Conservation (phyloP, 169 alveolate species). For the Eimeria mitis region DNA sequence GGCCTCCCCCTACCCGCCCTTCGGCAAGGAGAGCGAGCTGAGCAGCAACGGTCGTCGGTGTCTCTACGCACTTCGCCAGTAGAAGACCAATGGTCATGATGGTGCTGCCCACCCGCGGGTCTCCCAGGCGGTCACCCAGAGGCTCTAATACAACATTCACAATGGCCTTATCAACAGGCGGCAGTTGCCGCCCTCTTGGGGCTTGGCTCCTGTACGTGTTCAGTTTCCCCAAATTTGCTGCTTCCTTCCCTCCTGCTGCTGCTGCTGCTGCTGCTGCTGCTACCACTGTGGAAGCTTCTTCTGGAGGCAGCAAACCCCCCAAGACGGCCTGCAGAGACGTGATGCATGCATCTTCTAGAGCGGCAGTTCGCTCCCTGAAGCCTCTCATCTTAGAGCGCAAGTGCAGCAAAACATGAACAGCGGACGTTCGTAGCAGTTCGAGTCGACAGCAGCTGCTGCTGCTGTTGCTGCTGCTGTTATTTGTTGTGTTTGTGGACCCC, state of each 20-base stretch:
- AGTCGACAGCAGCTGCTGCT: conserved; percentile 31
- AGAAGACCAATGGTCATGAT: conserved; percentile 41
- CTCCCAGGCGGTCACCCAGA: conserved; percentile 66
- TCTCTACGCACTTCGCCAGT: conserved; percentile 23
- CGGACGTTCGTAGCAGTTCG: conserved; percentile 34
- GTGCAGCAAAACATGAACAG: conserved; percentile 57
- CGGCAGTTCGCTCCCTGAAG: conserved; percentile 38
- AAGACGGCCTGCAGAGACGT: conserved; percentile 23
- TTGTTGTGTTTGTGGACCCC: background rate
- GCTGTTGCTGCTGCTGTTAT: conserved; percentile 21
- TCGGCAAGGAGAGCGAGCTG: conserved; percentile 63
- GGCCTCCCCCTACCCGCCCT: conserved; percentile 72
- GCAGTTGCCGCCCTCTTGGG: background rate
- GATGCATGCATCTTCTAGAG: conserved; percentile 54
- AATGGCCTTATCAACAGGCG: conserved; percentile 37
- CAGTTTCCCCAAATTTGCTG: background rate
- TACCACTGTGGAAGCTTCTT: background rate
- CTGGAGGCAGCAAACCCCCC: conserved; percentile 56
- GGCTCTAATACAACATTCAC: conserved; percentile 55
- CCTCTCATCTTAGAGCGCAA: conserved; percentile 56
- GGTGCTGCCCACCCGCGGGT: conserved; percentile 53
- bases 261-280: conserved; percentile 48
- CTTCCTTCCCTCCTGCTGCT: conserved; percentile 3
- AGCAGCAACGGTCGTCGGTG: conserved; percentile 69
- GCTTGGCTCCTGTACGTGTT: background rate